These are phyloP conservation scores for Helotiales sp. DNA, from an alignment of 2,329 filamentous ascomycete genomes.

Conservation along the genomic window DNA sequence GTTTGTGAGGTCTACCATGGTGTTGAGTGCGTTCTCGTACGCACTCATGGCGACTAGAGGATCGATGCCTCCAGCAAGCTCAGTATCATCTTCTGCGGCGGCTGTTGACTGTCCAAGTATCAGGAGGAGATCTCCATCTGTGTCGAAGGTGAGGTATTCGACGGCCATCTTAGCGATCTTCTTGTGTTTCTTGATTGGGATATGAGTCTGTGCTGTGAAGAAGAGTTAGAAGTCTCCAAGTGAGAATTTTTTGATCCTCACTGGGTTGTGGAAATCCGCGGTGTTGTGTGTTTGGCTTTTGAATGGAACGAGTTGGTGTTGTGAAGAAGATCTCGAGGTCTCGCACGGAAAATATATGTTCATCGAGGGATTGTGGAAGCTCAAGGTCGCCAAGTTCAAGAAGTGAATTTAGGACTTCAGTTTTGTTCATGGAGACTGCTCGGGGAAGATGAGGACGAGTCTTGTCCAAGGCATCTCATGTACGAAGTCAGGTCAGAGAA, in stretches of 20 bases:
- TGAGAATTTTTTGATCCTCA: too few species aligned
- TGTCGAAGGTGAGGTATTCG: neutral
- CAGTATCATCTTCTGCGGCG: neutral
- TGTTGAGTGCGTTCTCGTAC: neutral
- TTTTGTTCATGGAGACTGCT: too few species aligned
- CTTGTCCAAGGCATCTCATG: too few species aligned
- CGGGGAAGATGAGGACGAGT: too few species aligned
- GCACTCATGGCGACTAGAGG: neutral
- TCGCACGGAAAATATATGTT: neutral
- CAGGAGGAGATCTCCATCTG: neutral
- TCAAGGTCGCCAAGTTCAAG: neutral
- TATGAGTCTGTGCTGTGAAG: too few species aligned
- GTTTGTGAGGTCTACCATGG: neutral
- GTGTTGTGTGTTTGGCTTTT: neutral
- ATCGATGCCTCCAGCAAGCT: neutral
- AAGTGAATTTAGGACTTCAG: neutral
- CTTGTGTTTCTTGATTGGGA: too few species aligned
- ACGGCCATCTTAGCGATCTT: neutral
- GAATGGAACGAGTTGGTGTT: neutral
- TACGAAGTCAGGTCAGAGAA: too few species aligned
- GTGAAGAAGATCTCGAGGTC: neutral
- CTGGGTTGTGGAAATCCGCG: too few species aligned
- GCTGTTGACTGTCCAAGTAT: neutral
- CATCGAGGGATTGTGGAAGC: neutral
- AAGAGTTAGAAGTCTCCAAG: too few species aligned